Evolutionary conservation across 805 yeast species (phyloP).

Genomic region (Kockiozyma suomiensis): DNA sequence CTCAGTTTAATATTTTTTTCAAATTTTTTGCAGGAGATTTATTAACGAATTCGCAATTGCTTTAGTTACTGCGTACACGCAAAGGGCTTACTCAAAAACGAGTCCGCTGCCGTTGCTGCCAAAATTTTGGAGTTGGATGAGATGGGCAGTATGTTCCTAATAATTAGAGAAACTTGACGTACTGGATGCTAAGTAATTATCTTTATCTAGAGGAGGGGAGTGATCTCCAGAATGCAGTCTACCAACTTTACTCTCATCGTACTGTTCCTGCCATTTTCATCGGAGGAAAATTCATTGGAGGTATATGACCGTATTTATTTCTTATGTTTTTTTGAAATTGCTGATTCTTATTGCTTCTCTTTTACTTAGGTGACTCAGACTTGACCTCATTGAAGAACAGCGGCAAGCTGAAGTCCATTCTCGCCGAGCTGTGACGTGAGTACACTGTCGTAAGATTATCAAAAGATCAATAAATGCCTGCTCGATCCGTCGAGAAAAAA

Average conservation of each 20-base stretch:
- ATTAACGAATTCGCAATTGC: neutral
- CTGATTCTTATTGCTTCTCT: neutral
- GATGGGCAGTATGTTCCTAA: constrained; percentile 15
- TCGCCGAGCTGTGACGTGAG: constrained; percentile 27
- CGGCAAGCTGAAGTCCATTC: constrained; percentile 57
- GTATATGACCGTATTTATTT: constrained; percentile 43
- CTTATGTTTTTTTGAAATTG: neutral
- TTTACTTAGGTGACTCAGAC: constrained; percentile 60
- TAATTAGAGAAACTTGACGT: constrained; percentile 33
- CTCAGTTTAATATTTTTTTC: neutral
- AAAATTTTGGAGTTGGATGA: constrained; percentile 40
- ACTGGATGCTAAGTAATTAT: neutral
- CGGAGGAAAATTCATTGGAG: constrained; percentile 91
- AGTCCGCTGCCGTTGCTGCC: constrained; percentile 48
- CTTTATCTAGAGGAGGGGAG: constrained; percentile 52
- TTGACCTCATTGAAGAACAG: constrained; percentile 67
- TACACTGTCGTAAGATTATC: neutral
- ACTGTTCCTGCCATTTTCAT: constrained; percentile 94
- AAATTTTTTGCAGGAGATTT: neutral
- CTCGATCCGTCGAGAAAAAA: no score
- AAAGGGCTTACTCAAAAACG: constrained; percentile 47
- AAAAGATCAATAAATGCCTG: no score
- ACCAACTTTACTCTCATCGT: constrained; percentile 78
- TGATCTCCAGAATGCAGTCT: constrained; percentile 78
- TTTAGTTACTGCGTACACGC: constrained; percentile 46